Percentiles rank a stretch among this genome's conserved stretches.
phyloP scores from a whole-genome alignment of 192 early-diverging fungal species.

The Umbelopsis isabellina region DNA sequence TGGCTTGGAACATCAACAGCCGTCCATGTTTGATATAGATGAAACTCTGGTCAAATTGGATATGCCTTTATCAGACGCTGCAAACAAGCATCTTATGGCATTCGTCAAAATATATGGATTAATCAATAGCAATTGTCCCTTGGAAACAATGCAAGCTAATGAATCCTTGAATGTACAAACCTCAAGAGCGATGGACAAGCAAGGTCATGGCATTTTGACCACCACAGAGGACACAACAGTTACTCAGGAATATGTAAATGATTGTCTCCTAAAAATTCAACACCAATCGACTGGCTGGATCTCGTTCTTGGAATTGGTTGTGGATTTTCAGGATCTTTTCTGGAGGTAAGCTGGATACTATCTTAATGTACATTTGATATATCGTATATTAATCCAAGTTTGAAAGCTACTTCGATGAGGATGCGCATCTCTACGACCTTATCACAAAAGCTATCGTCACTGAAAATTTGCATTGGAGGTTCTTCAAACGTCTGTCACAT shows the following conservation, averaged over 20 bases:
- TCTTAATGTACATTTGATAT: background rate
- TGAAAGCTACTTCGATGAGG: background rate
- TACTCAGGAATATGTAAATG: background rate
- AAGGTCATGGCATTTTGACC: no score
- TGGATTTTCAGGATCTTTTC: background rate
- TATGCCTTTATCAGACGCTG: no score
- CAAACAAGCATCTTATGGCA: no score
- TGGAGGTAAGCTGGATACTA: background rate
- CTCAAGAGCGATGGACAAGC: background rate
- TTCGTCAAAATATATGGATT: no score
- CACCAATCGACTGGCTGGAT: background rate
- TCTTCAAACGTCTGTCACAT: background rate
- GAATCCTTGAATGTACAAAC: no score
- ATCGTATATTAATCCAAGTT: background rate
- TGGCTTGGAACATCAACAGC: no score
- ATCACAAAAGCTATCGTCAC: background rate
- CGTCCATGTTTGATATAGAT: no score
- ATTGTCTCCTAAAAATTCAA: background rate
- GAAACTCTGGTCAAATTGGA: no score
- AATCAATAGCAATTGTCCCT: no score
- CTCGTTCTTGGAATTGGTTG: background rate
- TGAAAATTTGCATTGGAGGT: background rate
- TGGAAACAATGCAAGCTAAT: no score
- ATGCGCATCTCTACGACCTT: background rate
- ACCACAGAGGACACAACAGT: background rate